Conservation (phyloP, 2,329 filamentous ascomycete genomes). For the Immersiporthe knoxdaviesiana region DNA sequence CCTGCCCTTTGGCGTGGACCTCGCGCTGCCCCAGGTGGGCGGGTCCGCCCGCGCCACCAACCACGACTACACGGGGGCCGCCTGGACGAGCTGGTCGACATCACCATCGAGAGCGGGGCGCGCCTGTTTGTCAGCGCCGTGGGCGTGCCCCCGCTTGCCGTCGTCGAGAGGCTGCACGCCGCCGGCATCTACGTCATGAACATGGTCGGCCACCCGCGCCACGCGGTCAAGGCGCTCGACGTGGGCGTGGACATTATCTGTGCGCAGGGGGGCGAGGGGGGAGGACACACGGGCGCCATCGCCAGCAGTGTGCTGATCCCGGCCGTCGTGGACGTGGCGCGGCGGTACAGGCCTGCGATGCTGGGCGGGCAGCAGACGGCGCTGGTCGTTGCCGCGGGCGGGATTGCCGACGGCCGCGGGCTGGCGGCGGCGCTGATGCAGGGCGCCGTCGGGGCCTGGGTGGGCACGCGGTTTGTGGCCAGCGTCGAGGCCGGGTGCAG, state of each 20-base stretch:
- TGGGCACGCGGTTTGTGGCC: slow-evolving; percentile 91
- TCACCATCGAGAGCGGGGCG: slow-evolving; percentile 83
- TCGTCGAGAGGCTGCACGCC: slow-evolving; percentile 77
- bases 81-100: slow-evolving; percentile 84
- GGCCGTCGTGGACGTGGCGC: slow-evolving; percentile 81
- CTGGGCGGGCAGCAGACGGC: slow-evolving; percentile 70
- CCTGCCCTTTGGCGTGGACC: slow-evolving; percentile 87
- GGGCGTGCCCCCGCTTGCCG: slow-evolving; percentile 75
- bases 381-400: slow-evolving; percentile 86
- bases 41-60: slow-evolving; percentile 85
- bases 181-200: slow-evolving; percentile 91
- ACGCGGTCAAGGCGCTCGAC: slow-evolving; percentile 85
- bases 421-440: slow-evolving; percentile 84
- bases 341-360: slow-evolving; percentile 68
- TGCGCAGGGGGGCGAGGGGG: slow-evolving; percentile 90
- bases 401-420: slow-evolving; percentile 80
- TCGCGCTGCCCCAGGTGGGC: slow-evolving; percentile 88
- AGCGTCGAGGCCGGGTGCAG: slow-evolving; percentile 79
- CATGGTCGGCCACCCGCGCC: slow-evolving; percentile 93
- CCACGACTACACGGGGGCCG: slow-evolving; percentile 94
- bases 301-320: slow-evolving; percentile 86
- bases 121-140: slow-evolving; percentile 86
- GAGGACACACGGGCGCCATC: slow-evolving; percentile 89
- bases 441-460: slow-evolving; percentile 88
- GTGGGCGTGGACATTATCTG: slow-evolving; percentile 89